Conservation (phyloP, 805 yeast species). For the Candida orba region DNA sequence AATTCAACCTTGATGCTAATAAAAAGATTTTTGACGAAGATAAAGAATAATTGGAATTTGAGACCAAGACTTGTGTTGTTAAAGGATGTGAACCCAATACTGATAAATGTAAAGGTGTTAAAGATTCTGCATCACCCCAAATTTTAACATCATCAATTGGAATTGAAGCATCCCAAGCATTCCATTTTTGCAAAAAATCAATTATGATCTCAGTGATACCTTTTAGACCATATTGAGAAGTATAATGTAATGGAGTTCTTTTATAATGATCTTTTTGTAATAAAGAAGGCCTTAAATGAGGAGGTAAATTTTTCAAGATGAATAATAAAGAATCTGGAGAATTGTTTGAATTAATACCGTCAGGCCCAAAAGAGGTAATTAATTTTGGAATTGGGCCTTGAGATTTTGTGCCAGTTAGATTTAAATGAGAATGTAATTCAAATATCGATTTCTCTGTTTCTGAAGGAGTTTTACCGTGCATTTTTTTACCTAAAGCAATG, state of each 20-base stretch:
- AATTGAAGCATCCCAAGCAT: constrained; percentile 38
- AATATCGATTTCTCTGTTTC: constrained; percentile 3
- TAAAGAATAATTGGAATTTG: constrained; percentile 33
- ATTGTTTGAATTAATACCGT: constrained; percentile 54
- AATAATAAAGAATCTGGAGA: constrained; percentile 52
- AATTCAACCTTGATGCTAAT: constrained; percentile 54
- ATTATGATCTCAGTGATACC: constrained; percentile 54
- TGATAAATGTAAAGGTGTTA: constrained; percentile 79
- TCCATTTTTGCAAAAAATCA: constrained; percentile 51
- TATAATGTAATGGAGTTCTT: constrained; percentile 85
- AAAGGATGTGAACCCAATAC: constrained; percentile 77
- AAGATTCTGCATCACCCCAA: constrained; percentile 70
- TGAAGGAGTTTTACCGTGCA: constrained; percentile 16
- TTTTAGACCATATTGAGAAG: constrained; percentile 78
- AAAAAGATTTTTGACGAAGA: constrained; percentile 52
- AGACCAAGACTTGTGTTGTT: constrained; percentile 56
- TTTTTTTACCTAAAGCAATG: constrained; percentile 67
- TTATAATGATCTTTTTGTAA: constrained; percentile 66
- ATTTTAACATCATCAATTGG: constrained; percentile 48
- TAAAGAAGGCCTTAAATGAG: constrained; percentile 45
- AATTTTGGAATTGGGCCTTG: constrained; percentile 42
- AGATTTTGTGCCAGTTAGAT: constrained; percentile 39
- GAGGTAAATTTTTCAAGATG: constrained; percentile 50
- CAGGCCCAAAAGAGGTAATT: constrained; percentile 50
- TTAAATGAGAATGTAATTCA: constrained; percentile 7